Percentiles rank a stretch among this genome's conserved stretches.
Evolutionary conservation across 192 early-diverging fungal genomes (phyloP).

Genomic region (Mortierella hygrophila): DNA sequence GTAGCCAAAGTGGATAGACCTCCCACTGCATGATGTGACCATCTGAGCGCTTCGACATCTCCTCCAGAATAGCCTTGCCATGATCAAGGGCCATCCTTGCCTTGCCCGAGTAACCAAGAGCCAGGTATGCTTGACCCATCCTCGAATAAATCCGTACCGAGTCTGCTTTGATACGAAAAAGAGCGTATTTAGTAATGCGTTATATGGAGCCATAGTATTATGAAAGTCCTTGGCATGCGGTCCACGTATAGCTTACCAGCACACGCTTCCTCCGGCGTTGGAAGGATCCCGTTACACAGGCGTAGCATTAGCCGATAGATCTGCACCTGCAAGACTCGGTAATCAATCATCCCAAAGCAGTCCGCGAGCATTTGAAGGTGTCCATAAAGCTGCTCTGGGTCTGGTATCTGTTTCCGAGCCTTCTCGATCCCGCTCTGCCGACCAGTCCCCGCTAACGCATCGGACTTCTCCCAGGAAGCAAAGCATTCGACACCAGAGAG

Average conservation of each 20-base stretch:
- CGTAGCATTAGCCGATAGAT: conserved; percentile 67
- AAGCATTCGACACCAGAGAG: conserved; percentile 60
- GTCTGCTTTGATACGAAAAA: conserved; percentile 49
- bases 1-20: conserved; percentile 56
- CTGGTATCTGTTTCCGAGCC: conserved; percentile 53
- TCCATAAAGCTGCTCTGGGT: conserved; percentile 63
- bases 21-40: conserved; percentile 12
- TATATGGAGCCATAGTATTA: no score
- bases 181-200: neutral
- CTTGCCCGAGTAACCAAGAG: conserved; percentile 82
- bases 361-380: conserved; percentile 72
- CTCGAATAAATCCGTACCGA: conserved; percentile 58
- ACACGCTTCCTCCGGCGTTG: conserved; percentile 26
- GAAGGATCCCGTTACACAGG: conserved; percentile 65
- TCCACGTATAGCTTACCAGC: conserved; percentile 36
- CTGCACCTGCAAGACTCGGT: conserved; percentile 67
- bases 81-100: conserved; percentile 69
- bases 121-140: conserved; percentile 69
- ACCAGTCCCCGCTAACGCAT: neutral
- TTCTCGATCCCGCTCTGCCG: conserved; percentile 42
- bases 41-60: conserved; percentile 1
- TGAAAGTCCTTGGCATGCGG: no score
- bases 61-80: conserved; percentile 57
- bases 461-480: conserved; percentile 26
- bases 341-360: conserved; percentile 69